Percentiles rank a stretch among this genome's conserved stretches.
These are phyloP conservation scores for Vicia sativa DNA, from an alignment of 306 rosid genomes.

Conservation along the genomic window DNA sequence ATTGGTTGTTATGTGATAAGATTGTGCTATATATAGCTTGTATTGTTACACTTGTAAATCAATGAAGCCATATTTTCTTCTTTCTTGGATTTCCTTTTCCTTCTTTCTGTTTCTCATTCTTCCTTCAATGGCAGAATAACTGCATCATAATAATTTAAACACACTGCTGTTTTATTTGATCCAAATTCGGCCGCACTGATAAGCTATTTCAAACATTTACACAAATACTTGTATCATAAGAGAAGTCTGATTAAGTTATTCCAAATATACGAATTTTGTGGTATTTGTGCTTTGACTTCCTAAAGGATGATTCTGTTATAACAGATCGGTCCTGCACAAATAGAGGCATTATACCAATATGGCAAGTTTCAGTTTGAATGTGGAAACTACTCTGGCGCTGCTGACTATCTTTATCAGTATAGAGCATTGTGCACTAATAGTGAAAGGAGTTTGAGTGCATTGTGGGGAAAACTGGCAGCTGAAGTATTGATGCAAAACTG, in stretches of 20 bases:
- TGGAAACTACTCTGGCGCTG: slow-evolving; percentile 96
- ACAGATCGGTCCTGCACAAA: slow-evolving; percentile 84
- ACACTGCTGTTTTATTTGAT: background rate
- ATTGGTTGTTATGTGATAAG: too few relatives aligned
- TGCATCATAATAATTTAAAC: too few relatives aligned
- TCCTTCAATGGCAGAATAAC: too few relatives aligned
- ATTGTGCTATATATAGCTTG: too few relatives aligned
- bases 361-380: slow-evolving; percentile 87
- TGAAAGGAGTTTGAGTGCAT: slow-evolving; percentile 86
- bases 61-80: too few relatives aligned
- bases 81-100: too few relatives aligned
- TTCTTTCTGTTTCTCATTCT: too few relatives aligned
- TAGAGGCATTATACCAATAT: slow-evolving; percentile 14
- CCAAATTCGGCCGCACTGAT: background rate
- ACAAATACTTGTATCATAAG: background rate
- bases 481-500: slow-evolving; percentile 97
- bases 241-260: background rate
- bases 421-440: slow-evolving; percentile 82
- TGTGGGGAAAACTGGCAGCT: slow-evolving; percentile 97
- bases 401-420: slow-evolving; percentile 92
- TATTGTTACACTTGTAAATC: too few relatives aligned
- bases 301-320: slow-evolving; percentile 14
- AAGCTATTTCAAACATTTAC: background rate
- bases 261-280: background rate
- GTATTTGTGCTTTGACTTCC: slow-evolving; percentile 14